phyloP scores from a whole-genome alignment of 495 filamentous ascomycete genomes.

The Tuber umbilicatum region DNA sequence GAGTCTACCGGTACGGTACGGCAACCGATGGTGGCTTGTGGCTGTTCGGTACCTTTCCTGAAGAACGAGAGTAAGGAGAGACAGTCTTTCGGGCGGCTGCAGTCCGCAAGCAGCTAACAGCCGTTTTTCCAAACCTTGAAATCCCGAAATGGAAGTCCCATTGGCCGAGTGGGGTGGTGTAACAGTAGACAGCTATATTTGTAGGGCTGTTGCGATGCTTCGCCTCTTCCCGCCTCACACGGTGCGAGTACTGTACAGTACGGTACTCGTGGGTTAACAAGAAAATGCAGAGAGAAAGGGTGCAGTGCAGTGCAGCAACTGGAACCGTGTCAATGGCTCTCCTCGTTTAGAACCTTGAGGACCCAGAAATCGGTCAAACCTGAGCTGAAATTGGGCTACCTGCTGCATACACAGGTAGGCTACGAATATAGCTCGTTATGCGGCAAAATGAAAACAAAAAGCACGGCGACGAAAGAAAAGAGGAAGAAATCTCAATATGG shows the following conservation, averaged over 20 bases:
- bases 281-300: background rate
- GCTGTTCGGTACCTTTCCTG: background rate
- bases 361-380: background rate
- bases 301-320: background rate
- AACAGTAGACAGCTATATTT: background rate
- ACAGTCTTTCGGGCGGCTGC: background rate
- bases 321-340: background rate
- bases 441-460: background rate
- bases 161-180: background rate
- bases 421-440: background rate
- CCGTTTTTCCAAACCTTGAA: background rate
- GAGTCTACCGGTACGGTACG: background rate
- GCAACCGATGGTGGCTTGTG: slow-evolving; percentile 3
- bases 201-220: background rate
- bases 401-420: background rate
- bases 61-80: slow-evolving; percentile 1
- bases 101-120: slow-evolving; percentile 1
- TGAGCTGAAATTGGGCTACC: background rate
- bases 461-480: background rate
- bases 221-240: background rate
- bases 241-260: too few relatives aligned
- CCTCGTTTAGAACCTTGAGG: background rate
- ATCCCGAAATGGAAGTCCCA: background rate
- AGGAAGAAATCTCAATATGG: background rate
- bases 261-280: background rate